These are phyloP conservation scores for Leccinum pellstonianum DNA, from an alignment of 768 basidiomycete species.

Conservation along the genomic window DNA sequence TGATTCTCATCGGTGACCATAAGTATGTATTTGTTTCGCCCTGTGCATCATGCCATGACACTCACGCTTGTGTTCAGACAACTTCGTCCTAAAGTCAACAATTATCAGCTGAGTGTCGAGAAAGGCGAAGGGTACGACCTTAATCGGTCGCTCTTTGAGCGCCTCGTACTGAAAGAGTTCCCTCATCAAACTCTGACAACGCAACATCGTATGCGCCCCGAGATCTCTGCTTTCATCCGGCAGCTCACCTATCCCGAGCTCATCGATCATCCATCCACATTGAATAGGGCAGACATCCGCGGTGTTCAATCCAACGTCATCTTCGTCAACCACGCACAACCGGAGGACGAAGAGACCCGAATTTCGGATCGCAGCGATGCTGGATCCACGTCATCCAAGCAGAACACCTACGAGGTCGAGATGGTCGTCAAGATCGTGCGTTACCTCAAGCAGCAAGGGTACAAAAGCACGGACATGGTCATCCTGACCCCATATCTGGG, in stretches of 20 bases:
- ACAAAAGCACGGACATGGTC: slow-evolving; percentile 58
- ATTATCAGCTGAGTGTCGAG: slow-evolving; percentile 63
- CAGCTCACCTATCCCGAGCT: slow-evolving; percentile 68
- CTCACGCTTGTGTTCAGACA: slow-evolving; percentile 42
- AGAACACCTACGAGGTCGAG: slow-evolving; percentile 55
- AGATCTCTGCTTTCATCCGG: slow-evolving; percentile 65
- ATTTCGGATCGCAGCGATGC: slow-evolving; percentile 48
- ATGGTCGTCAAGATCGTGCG: slow-evolving; percentile 69
- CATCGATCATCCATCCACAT: slow-evolving; percentile 51
- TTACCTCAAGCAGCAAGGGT: slow-evolving; percentile 70
- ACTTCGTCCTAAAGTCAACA: slow-evolving; percentile 71
- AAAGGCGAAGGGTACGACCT: slow-evolving; percentile 69
- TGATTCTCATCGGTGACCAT: slow-evolving; percentile 73
- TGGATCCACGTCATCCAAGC: slow-evolving; percentile 54
- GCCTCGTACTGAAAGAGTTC: slow-evolving; percentile 59
- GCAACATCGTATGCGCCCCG: slow-evolving; percentile 76
- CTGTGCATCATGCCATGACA: background rate
- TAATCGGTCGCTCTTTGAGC: slow-evolving; percentile 68
- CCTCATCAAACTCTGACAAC: slow-evolving; percentile 55
- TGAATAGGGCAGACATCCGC: slow-evolving; percentile 47
- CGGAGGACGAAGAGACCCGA: slow-evolving; percentile 48
- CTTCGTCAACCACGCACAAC: slow-evolving; percentile 57
- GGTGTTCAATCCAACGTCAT: slow-evolving; percentile 61
- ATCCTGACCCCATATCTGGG: slow-evolving; percentile 70
- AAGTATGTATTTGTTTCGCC: slow-evolving; percentile 41